Evolutionary conservation across 441 rosid species (phyloP).

Genomic region (Gossypium schwendimanii): DNA sequence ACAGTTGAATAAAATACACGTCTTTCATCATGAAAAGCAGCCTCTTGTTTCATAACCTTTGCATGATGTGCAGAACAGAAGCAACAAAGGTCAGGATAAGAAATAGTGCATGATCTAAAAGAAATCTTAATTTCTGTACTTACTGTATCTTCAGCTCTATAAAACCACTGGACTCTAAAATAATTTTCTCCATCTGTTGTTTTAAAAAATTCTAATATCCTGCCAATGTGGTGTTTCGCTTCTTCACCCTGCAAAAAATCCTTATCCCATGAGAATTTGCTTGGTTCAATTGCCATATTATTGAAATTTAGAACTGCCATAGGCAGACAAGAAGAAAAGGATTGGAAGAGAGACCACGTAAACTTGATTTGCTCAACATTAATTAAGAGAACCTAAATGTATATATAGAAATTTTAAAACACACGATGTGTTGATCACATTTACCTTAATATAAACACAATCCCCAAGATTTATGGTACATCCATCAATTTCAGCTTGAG

Average conservation of each 20-base stretch:
- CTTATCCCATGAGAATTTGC: neutral
- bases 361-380: neutral
- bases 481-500: conserved; percentile 54
- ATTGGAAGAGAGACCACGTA: neutral
- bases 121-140: conserved; percentile 25
- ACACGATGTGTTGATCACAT: neutral
- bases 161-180: conserved; percentile 92
- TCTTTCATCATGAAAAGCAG: conserved; percentile 54
- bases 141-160: conserved; percentile 83
- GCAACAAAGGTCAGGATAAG: conserved; percentile 7
- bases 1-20: conserved; percentile 80
- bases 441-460: conserved; percentile 70
- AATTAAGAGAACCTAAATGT: neutral
- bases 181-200: conserved; percentile 60
- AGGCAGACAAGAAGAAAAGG: neutral
- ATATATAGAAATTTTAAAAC: neutral
- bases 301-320: neutral
- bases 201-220: conserved; percentile 68
- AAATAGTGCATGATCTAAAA: conserved; percentile 15
- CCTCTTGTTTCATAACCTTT: conserved; percentile 65
- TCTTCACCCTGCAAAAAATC: conserved; percentile 59
- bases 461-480: conserved; percentile 59
- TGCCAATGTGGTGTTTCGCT: conserved; percentile 53
- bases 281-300: conserved; percentile 2
- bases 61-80: conserved; percentile 15